Base-by-base conservation (phyloP, 352 stramenopile genomes). In the Phytophthora capsici region DNA sequence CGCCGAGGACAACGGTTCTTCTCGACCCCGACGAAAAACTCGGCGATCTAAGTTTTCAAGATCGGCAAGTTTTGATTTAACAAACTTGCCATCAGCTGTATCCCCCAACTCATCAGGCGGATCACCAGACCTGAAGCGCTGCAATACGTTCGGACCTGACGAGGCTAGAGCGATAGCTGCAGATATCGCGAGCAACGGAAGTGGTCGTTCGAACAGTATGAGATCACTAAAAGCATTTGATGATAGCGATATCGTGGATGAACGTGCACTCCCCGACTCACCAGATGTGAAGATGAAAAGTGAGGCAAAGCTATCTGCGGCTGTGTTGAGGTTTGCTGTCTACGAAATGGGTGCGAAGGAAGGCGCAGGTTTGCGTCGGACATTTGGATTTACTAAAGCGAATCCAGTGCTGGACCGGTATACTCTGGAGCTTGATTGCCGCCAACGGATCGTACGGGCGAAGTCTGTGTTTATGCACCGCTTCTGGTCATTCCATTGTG, bases 381-480 rank as follows among this genome's bases (percentile, higher is more conserved):
- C 85, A 1, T 72, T 90, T 55, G 80, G 80, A 4, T 91, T 93
- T 63, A 75, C 80, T 2, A 87, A 86, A 45, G 76, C 80, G 16
- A 91, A 93, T 48, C 78, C 85, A 8, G 66, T 91, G 20, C 57
- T 93, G 6, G 82, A 95, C 54, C 78, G 87, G 3, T 95, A 91
- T 60, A 93, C 84, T 8, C 64, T 95, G 17, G 84, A 93, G 55
- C 75, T 95, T 10, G 82, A 93, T 64, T 88, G 82, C 37, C 68
- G 73, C 19, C 82, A 91, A 60, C 79, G 80, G 23, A 75, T 93
- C 14, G 82, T 94, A 26, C 82, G 77, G 43, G 80, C 87, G 9
- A 93, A 93, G 56, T 93, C 83, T 3, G 84, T 95, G 6, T 92
- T 93, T 49, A 91, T 91, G 82, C 84, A 93, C 60, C 82, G 83